A percentile compares a stretch with the other conserved stretches of the same genome.
phyloP scores from a whole-genome alignment of 2,329 filamentous ascomycete species.

The Madurella fahalii region DNA sequence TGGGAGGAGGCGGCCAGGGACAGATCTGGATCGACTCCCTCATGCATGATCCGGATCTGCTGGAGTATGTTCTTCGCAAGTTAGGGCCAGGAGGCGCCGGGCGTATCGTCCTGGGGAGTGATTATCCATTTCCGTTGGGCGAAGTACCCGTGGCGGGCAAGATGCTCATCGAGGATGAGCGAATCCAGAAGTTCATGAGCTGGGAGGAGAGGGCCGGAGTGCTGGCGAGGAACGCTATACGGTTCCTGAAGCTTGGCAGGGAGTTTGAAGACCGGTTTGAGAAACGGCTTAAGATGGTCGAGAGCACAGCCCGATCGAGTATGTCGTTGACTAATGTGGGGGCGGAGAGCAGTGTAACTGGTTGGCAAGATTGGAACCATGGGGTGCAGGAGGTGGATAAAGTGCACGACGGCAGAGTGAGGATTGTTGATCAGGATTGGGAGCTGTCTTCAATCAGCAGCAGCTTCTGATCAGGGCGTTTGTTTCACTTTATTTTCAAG shows the following conservation, averaged over 20 bases:
- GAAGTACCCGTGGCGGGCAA: constrained; percentile 34
- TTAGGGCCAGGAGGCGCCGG: constrained; percentile 26
- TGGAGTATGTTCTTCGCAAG: constrained; percentile 33
- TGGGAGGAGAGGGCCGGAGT: constrained; percentile 32
- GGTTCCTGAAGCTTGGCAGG: constrained; percentile 29
- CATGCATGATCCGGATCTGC: constrained; percentile 33
- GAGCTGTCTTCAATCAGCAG: constrained; percentile 4
- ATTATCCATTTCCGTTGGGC: constrained; percentile 36
- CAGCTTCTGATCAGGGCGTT: neutral
- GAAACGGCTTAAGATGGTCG: constrained; percentile 23
- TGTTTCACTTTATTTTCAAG: no score
- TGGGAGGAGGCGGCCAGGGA: constrained; percentile 15
- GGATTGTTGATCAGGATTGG: constrained; percentile 5
- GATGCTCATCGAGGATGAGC: constrained; percentile 30
- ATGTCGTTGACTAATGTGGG: neutral
- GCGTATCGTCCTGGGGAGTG: constrained; percentile 33
- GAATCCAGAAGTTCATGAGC: constrained; percentile 28
- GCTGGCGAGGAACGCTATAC: constrained; percentile 33
- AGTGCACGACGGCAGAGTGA: neutral
- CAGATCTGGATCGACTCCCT: constrained; percentile 35
- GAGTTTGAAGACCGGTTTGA: constrained; percentile 27
- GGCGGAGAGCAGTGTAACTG: neutral
- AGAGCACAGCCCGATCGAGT: neutral
- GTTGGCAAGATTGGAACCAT: constrained; percentile 9
- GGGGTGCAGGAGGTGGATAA: neutral